Percentiles rank a stretch among this genome's conserved stretches.
Evolutionary conservation across 2,329 filamentous ascomycete genomes (phyloP).

Genomic region (Dryadomyces quercus-mongolicae): DNA sequence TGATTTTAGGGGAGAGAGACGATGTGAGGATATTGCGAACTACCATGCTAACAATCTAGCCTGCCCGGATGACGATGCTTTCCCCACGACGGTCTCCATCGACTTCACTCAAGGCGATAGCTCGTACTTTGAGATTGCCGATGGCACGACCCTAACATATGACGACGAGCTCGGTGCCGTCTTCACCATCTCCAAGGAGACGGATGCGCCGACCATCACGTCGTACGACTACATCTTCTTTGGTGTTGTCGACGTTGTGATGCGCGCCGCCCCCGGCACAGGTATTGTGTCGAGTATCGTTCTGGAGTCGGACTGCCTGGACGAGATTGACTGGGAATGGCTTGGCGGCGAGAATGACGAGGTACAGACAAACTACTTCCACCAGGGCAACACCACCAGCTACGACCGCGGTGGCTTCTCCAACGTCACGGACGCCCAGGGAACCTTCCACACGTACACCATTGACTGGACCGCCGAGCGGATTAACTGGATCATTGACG

Average conservation of each 20-base stretch:
- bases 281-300: constrained; percentile 88
- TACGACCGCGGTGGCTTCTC: constrained; percentile 59
- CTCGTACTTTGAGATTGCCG: constrained; percentile 33
- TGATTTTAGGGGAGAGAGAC: too few species aligned
- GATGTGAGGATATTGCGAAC: too few species aligned
- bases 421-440: constrained; percentile 40
- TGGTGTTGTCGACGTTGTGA: constrained; percentile 66
- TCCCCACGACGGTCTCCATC: constrained; percentile 50
- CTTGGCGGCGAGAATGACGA: constrained; percentile 61
- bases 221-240: constrained; percentile 93
- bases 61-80: constrained; percentile 65
- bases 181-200: constrained; percentile 56
- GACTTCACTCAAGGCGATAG: constrained; percentile 70
- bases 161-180: constrained; percentile 33
- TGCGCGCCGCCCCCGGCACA: constrained; percentile 66
- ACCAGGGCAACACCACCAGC: constrained; percentile 58
- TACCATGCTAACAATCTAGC: constrained; percentile 21
- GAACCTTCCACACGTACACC: constrained; percentile 49
- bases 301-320: constrained; percentile 78
- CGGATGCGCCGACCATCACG: constrained; percentile 59
- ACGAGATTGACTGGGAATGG: constrained; percentile 93
- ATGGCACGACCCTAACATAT: constrained; percentile 37
- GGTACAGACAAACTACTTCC: constrained; percentile 82
- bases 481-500: constrained; percentile 49
- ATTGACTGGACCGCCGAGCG: constrained; percentile 52